Evolutionary conservation across 345 rosid genomes (phyloP).

Genomic region (Heritiera littoralis): DNA sequence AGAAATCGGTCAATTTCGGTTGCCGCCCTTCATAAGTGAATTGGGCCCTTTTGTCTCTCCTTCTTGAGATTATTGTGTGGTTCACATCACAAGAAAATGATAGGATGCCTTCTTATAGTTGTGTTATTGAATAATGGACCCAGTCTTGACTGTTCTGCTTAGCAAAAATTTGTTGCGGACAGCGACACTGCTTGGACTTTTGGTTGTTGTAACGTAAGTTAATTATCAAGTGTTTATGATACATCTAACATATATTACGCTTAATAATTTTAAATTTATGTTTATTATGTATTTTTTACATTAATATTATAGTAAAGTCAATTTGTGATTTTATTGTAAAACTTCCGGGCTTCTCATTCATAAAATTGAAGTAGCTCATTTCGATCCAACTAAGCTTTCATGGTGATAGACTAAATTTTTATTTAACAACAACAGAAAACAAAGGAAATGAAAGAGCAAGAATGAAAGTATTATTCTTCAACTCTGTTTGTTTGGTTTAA

Average conservation of each 20-base stretch:
- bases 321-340: too few relatives aligned
- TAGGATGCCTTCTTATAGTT: background rate
- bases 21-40: conserved; percentile 21
- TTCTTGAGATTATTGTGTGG: background rate
- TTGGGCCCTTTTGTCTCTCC: conserved; percentile 16
- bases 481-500: too few relatives aligned
- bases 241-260: too few relatives aligned
- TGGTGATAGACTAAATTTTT: background rate
- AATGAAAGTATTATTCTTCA: too few relatives aligned
- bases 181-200: background rate
- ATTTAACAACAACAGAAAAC: background rate
- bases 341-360: background rate
- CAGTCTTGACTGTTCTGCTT: background rate
- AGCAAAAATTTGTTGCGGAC: background rate
- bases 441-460: background rate
- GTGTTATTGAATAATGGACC: background rate
- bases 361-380: background rate
- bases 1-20: background rate
- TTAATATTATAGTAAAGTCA: too few relatives aligned
- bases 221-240: too few relatives aligned
- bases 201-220: background rate
- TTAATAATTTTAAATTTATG: too few relatives aligned
- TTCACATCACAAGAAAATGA: background rate
- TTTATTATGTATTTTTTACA: too few relatives aligned
- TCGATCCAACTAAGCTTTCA: background rate